These are phyloP conservation scores for Martensiomyces pterosporus DNA, from an alignment of 192 early-diverging fungal species.

Conservation along the genomic window DNA sequence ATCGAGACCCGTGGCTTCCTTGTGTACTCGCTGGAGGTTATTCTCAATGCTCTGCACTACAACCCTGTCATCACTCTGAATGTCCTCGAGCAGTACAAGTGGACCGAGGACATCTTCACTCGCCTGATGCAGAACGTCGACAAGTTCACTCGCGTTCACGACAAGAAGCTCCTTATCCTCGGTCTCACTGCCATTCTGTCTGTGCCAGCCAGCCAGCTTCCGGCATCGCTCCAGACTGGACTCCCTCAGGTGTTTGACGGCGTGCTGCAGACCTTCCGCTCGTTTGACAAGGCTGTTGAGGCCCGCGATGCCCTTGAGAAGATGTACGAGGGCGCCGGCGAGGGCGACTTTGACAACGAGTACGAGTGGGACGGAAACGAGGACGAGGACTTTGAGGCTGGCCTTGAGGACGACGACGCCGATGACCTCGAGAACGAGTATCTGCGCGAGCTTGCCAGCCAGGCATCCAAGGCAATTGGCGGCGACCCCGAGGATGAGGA, in stretches of 20 bases:
- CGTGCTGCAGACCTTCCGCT: conserved; percentile 68
- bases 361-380: conserved; percentile 46
- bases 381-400: conserved; percentile 57
- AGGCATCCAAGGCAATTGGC: conserved; percentile 48
- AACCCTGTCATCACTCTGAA: conserved; percentile 72
- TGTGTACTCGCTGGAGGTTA: conserved; percentile 73
- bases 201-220: conserved; percentile 67
- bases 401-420: conserved; percentile 60
- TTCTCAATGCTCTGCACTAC: conserved; percentile 85
- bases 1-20: conserved; percentile 66
- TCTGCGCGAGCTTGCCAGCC: conserved; percentile 55
- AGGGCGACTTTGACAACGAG: conserved; percentile 20
- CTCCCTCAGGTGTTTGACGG: conserved; percentile 73
- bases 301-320: conserved; percentile 39
- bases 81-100: conserved; percentile 72
- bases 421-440: conserved; percentile 62
- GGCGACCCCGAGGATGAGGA: conserved; percentile 46
- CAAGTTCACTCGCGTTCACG: conserved; percentile 82
- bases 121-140: conserved; percentile 68
- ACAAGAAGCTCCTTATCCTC: conserved; percentile 89
- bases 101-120: conserved; percentile 77
- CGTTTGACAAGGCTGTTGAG: conserved; percentile 60
- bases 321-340: conserved; percentile 39
- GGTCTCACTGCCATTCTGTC: conserved; percentile 70
- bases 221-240: conserved; percentile 62